Base-by-base conservation (phyloP, 2,329 filamentous ascomycete species). In the Talaromyces sp. region DNA sequence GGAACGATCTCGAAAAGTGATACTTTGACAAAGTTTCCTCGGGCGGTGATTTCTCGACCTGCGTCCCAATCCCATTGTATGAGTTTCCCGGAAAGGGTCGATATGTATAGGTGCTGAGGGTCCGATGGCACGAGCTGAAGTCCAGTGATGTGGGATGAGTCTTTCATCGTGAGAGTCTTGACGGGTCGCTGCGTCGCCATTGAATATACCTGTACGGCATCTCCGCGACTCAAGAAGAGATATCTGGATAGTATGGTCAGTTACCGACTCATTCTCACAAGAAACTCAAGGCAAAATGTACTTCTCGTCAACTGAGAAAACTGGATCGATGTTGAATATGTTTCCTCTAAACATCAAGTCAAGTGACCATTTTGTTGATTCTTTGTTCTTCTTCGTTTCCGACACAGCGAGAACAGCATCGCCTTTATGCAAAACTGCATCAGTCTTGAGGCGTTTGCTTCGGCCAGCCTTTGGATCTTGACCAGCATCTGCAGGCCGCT, bases 151-250 rank as follows among this genome's bases (percentile, higher is more conserved):
- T 73, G 76, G 25, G 81, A 76, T 71, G 77, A 73, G 70, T 81
- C 69, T n/a, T 78, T 76, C 33, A 89, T 68, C 13, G 85, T 80
- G 58, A 97, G 89, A 64, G 88, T 87, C 69, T 92, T 88, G 54
- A 92, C 83, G 25, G 96, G 86, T 59, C 96, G 85, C 1, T 95
- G 98, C 63, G 92, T 93, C 68, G 86, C 82, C 35, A 91, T 87
- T 1, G 91, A 90, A 77, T 95, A 96, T 31, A 97, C 85, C 74
- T 93, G 90, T 62, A 97, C 82, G 10, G 89, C 89, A 33, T 86
- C 89, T 67, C 88, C 86, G 72, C 92, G 91, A 37, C 89, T 86
- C 64, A 96, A 77, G 65, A 97, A 88, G 45, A 97, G 75, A 77
- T 89, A 85, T 73, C 91, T 92, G 43, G 11, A 25, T 10, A 31